Base-by-base conservation (phyloP, 257 asterid species). In the Ocimum tenuiflorum region DNA sequence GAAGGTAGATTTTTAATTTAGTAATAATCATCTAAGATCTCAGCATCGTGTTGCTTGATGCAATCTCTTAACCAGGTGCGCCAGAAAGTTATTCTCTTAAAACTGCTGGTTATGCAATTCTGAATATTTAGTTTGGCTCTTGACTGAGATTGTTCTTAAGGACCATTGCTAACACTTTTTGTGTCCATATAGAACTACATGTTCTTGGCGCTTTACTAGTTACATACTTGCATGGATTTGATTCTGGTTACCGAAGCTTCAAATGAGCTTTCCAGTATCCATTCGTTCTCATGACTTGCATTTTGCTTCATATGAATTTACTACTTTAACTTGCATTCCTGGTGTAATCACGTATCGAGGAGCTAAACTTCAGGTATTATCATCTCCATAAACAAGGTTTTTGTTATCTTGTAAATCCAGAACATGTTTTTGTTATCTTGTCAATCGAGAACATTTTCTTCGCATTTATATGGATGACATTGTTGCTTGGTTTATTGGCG, bases 311-410 rank as follows among this genome's bases (percentile, higher is more conserved):
- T 94, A 94, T 47, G 99, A 94, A 60, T 94, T 94, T 73, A 94
- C 99, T 20, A 94, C 99, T 69, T 80, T 94, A 72, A 94, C 99
- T 74, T 94, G 99, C 86, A 94, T 94, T 80, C 99, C 99, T 74
- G 99, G 99, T 73, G 99, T 94, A 4, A 94, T 89, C 67, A 80
- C 85, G 9, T 94, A 94, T 60, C 86, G 97, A 46, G 99, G 97
- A 63, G 99, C 99, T 72, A 94, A 94, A 83, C 76, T 92, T 71
- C 99, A 94, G 99, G 99, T 94, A 79, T n/a, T 53, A 38, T 65
- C 24, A 55, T 49, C 23, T 41, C 31, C 29, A 12, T 70, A 43
- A 35, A 51, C 24, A 5, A n/a, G 61, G 31, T 33, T 52, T 39
- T 60, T 11, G 14, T 62, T 47, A 23, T 61, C 29, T 18, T 38